phyloP scores from a whole-genome alignment of 495 filamentous ascomycete genomes.

The Annulohypoxylon bovei region DNA sequence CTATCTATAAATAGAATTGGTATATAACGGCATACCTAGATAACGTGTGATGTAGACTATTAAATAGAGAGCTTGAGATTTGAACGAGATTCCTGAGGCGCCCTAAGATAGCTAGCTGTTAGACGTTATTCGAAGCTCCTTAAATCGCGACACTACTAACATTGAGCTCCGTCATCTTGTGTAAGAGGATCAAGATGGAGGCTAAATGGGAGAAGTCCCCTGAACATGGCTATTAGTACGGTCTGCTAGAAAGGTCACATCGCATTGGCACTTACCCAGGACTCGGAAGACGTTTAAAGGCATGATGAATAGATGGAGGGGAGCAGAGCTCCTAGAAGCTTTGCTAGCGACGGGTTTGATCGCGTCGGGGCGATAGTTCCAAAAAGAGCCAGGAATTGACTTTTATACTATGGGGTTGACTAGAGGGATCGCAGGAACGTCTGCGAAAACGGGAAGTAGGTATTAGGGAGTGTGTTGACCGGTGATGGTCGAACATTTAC shows the following conservation, averaged over 20 bases:
- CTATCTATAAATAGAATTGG: not conserved
- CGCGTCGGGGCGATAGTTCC: not conserved
- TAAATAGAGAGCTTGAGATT: conserved; percentile 93
- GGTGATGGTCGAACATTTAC: conserved; percentile 4
- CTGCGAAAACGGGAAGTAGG: not conserved
- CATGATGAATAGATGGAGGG: conserved; percentile 62
- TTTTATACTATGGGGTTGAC: conserved; percentile 16
- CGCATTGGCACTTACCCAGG: conserved; percentile 66
- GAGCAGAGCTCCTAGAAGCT: conserved; percentile 43
- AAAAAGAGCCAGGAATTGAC: conserved; percentile 10
- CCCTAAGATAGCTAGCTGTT: conserved; percentile 66
- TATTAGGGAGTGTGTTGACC: conserved; percentile 2
- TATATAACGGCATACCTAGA: conserved; percentile 66
- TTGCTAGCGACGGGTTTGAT: conserved; percentile 6
- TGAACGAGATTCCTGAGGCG: conserved; percentile 96
- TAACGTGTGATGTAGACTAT: conserved; percentile 94
- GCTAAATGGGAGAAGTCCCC: conserved; percentile 94
- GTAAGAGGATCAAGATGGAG: conserved; percentile 92
- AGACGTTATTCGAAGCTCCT: conserved; percentile 21
- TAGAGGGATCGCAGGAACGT: conserved; percentile 26
- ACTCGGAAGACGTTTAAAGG: conserved; percentile 83
- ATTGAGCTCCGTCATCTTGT: conserved; percentile 93
- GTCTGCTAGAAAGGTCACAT: not conserved
- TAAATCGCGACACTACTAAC: conserved; percentile 60
- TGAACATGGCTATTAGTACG: conserved; percentile 48